Evolutionary conservation across 176 grass and related monocot species (phyloP).

Genomic region (Phoenix dactylifera): DNA sequence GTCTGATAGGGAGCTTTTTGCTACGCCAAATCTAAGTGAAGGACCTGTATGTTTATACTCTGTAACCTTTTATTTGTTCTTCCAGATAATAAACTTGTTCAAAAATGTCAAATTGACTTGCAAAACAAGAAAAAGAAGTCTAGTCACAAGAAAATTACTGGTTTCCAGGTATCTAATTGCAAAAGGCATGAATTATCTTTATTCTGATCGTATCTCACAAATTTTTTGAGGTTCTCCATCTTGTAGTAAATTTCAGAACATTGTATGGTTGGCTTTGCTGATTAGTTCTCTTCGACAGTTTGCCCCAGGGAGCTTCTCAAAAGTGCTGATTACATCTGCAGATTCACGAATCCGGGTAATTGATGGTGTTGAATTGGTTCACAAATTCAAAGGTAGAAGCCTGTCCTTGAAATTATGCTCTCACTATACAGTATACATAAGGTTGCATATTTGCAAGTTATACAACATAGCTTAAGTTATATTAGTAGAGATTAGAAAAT

Average conservation of each 20-base stretch:
- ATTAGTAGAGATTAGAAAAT: too few relatives aligned
- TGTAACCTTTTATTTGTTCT: constrained; percentile 22
- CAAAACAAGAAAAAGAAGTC: constrained; percentile 98
- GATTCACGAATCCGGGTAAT: constrained; percentile 80
- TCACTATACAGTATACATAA: too few relatives aligned
- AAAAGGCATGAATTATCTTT: too few relatives aligned
- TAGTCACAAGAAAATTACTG: constrained; percentile 91
- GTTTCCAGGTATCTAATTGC: constrained; percentile 59
- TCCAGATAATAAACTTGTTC: constrained; percentile 85
- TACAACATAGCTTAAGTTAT: too few relatives aligned
- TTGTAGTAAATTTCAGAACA: background rate
- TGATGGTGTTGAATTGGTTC: constrained; percentile 66
- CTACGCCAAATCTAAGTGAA: too few relatives aligned
- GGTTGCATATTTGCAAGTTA: too few relatives aligned
- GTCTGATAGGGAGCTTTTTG: too few relatives aligned
- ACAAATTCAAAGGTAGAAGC: constrained; percentile 84
- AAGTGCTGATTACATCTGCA: constrained; percentile 83
- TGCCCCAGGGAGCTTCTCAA: constrained; percentile 67
- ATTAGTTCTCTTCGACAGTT: constrained; percentile 43
- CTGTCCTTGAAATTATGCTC: background rate
- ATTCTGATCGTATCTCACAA: background rate
- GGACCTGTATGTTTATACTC: background rate
- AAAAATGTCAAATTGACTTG: constrained; percentile 65
- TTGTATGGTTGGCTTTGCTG: background rate
- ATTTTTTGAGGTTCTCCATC: background rate